These are phyloP conservation scores for Suillus decipiens DNA, from an alignment of 768 basidiomycete species.

Conservation along the genomic window DNA sequence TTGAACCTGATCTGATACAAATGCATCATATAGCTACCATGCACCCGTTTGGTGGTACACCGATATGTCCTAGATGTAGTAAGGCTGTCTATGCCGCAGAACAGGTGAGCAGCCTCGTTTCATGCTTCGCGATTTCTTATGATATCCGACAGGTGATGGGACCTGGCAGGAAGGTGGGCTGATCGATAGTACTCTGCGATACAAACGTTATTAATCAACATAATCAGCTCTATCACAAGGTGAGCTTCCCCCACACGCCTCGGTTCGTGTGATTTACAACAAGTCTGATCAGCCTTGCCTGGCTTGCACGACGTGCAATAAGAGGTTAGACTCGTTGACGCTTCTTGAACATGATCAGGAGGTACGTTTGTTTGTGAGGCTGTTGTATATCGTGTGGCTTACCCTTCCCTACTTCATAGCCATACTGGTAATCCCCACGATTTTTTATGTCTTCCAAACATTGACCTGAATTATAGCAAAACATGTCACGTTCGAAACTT, in stretches of 20 bases:
- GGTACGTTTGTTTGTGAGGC: conserved; percentile 44
- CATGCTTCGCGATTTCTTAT: conserved; percentile 9
- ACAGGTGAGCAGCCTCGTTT: conserved; percentile 51
- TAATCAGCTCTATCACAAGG: conserved; percentile 78
- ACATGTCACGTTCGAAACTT: conserved; percentile 79
- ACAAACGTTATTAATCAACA: conserved; percentile 5
- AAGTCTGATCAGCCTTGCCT: conserved; percentile 64
- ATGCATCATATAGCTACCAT: conserved; percentile 36
- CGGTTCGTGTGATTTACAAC: conserved; percentile 11
- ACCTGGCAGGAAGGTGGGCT: conserved; percentile 80
- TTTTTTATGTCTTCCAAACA: neutral
- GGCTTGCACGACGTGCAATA: conserved; percentile 73
- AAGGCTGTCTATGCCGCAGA: conserved; percentile 88
- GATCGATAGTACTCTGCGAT: conserved; percentile 8
- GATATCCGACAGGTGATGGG: conserved; percentile 64
- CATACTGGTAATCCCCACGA: conserved; percentile 42
- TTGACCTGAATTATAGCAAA: conserved; percentile 55
- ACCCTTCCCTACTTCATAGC: conserved; percentile 29
- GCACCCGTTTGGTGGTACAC: conserved; percentile 73
- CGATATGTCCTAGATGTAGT: conserved; percentile 71
- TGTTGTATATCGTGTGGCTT: conserved; percentile 7
- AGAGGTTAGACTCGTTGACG: conserved; percentile 73
- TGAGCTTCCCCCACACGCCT: conserved; percentile 22
- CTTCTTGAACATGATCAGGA: conserved; percentile 83
- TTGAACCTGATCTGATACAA: neutral